Percentiles rank a stretch among this genome's conserved stretches.
phyloP scores from a whole-genome alignment of 2,329 filamentous ascomycete species.

The Diaporthe vexans region DNA sequence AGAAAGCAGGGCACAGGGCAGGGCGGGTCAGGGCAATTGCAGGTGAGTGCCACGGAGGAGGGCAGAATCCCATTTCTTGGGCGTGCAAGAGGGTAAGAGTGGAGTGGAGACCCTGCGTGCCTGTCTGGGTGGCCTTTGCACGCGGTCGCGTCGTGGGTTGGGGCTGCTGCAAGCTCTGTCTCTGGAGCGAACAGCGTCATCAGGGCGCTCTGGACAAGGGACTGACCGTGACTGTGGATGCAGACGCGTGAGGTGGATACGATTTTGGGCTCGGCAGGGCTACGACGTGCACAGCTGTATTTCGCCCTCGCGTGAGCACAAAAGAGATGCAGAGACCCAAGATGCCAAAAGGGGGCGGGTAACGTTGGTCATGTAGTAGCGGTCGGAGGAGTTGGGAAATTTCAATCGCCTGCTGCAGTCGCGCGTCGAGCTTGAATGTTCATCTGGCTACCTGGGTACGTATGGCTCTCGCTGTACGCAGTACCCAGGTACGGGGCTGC shows the following conservation, averaged over 20 bases:
- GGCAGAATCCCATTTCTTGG: constrained; percentile 28
- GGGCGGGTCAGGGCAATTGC: constrained; percentile 5
- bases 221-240: constrained; percentile 26
- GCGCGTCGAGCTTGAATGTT: constrained; percentile 17
- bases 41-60: constrained; percentile 5
- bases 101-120: constrained; percentile 11
- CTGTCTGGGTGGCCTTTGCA: constrained; percentile 9
- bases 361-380: neutral
- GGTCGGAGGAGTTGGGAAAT: constrained; percentile 15
- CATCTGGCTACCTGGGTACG: neutral
- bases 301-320: neutral
- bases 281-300: neutral
- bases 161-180: constrained; percentile 20
- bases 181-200: constrained; percentile 20
- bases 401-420: constrained; percentile 24
- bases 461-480: neutral
- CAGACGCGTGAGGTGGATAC: neutral
- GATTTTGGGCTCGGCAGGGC: neutral
- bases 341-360: neutral
- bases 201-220: constrained; percentile 10
- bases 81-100: constrained; percentile 6
- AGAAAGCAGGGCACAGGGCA: neutral
- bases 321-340: neutral
- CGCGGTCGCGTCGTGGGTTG: constrained; percentile 14
- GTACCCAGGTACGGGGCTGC: neutral